Base-by-base conservation (phyloP, 805 yeast species). In the Nakazawaea siamensis region DNA sequence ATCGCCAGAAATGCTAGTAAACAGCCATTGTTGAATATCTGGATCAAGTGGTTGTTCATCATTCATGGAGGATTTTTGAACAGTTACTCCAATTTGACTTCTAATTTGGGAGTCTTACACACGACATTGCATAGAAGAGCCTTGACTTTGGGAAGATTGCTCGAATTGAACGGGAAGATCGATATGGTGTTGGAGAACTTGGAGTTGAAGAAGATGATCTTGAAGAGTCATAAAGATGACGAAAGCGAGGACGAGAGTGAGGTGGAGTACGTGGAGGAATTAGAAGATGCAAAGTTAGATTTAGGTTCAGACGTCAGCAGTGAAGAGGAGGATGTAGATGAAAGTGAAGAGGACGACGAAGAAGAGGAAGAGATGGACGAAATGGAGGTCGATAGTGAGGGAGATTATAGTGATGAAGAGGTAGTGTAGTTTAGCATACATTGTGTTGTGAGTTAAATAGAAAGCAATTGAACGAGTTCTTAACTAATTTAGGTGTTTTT, bases 211-310 rank as follows among this genome's bases (percentile, higher is more conserved):
- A 52, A 55, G 31, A 69, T 67, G 41, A 53, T 68, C 23, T 41
- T 59, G 30, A 37, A 33, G 24, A 53, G 40, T 40, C 45, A 43
- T 7, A 49, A 48, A 16, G 54, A 49, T n/a, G 52, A 45, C n/a
- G 55, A 54, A 7, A 54, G 47, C 3, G 60, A 52, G 5, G 48
- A 47, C 31, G 73, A 68, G 39, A 55, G 64, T 34, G 77, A 68
- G 34, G 80, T 80, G n/a, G 88, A 80, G 45, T 80, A 79, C 47
- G 61, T 74, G 17, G 90, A 80, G 55, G 88, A 79, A 46, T 51
- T 80, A 18, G 80, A 73, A 48, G 76, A 70, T 43, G 71, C 70
- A 4, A 58, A 54, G 6, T 41, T 54, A 19, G 50, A 43, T 7
- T 55, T 48, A 1, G 55, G 48, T 11, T 52, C 44, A 9, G 53